Conservation (phyloP, 371 early-diverging fungal species). For the Mortierella sp. region DNA sequence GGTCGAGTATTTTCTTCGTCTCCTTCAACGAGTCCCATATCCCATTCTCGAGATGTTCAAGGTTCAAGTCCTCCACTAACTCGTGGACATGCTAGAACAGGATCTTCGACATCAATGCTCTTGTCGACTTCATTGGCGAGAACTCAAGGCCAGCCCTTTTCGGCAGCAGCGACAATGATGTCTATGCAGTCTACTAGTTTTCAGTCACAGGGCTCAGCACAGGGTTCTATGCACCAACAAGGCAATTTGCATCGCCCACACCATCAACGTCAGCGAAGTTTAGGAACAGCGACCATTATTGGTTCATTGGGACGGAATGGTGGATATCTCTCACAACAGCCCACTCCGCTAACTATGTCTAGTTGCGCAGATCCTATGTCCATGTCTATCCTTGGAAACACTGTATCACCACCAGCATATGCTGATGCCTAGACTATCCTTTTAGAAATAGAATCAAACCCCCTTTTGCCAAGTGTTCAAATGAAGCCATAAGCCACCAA, state of each 20-base stretch:
- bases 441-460: no score
- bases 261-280: conserved; percentile 33
- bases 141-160: conserved; percentile 15
- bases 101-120: conserved; percentile 24
- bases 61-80: conserved; percentile 24
- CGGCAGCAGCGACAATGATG: conserved; percentile 16
- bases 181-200: neutral
- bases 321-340: conserved; percentile 49
- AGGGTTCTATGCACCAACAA: conserved; percentile 12
- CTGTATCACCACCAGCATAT: conserved; percentile 43
- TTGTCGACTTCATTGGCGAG: conserved; percentile 30
- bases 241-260: conserved; percentile 9
- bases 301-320: conserved; percentile 48
- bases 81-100: conserved; percentile 24
- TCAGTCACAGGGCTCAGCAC: conserved; percentile 13
- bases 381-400: conserved; percentile 6
- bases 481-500: conserved; percentile 4
- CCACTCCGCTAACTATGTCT: conserved; percentile 24
- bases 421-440: conserved; percentile 20
- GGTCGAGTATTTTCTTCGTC: conserved; percentile 15
- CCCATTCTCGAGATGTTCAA: neutral
- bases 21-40: conserved; percentile 9
- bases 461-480: neutral
- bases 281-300: conserved; percentile 38
- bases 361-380: neutral